phyloP scores from a whole-genome alignment of 495 filamentous ascomycete species.

The Penicillium antarcticum region DNA sequence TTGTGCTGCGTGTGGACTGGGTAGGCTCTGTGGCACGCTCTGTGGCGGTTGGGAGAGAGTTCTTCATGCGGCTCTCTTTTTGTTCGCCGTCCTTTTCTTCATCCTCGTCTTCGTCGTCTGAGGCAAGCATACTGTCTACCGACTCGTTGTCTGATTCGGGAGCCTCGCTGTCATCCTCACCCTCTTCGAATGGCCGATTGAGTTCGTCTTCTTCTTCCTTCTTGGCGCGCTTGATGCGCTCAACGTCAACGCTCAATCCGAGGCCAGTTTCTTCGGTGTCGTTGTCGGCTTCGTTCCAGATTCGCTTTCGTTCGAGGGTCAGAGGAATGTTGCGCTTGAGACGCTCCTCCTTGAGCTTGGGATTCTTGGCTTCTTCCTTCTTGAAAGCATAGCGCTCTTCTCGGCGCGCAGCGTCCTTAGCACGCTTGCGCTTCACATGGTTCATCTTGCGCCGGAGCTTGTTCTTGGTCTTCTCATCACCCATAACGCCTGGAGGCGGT shows the following conservation, averaged over 20 bases:
- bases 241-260: constrained; percentile 73
- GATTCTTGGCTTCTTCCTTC: constrained; percentile 81
- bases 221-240: constrained; percentile 68
- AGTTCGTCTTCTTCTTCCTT: constrained; percentile 59
- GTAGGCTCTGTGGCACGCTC: constrained; percentile 54
- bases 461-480: constrained; percentile 49
- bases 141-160: constrained; percentile 58
- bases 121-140: constrained; percentile 66
- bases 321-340: constrained; percentile 73
- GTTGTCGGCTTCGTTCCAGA: constrained; percentile 89
- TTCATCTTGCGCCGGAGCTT: constrained; percentile 71
- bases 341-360: constrained; percentile 67
- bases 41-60: constrained; percentile 44
- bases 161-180: constrained; percentile 36
- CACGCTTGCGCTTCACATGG: constrained; percentile 75
- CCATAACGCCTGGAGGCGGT: constrained; percentile 25
- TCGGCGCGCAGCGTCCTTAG: constrained; percentile 65
- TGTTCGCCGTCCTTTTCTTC: constrained; percentile 40
- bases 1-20: constrained; percentile 65
- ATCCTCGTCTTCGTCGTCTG: constrained; percentile 47
- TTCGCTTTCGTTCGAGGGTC: constrained; percentile 83
- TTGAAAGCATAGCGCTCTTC: constrained; percentile 73
- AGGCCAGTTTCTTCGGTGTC: constrained; percentile 59
- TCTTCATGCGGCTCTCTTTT: constrained; percentile 34
- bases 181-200: constrained; percentile 34